These are phyloP conservation scores for Trametes gibbosa DNA, from an alignment of 768 basidiomycete genomes.

Conservation along the genomic window DNA sequence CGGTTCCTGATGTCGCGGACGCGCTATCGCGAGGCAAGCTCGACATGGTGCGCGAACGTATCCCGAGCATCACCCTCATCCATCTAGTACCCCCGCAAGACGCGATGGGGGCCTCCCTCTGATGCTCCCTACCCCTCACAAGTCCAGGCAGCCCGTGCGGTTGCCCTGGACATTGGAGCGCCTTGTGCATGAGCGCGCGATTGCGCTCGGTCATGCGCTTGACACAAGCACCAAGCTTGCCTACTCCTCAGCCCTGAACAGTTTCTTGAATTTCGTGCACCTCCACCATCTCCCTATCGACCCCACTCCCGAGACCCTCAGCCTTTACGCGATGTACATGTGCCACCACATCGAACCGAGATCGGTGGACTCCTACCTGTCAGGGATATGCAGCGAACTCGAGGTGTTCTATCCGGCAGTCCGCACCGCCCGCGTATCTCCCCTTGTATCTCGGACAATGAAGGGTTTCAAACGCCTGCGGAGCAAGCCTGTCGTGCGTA, in stretches of 20 bases:
- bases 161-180: slow-evolving; percentile 35
- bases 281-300: background rate
- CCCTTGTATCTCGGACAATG: background rate
- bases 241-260: slow-evolving; percentile 37
- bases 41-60: background rate
- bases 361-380: background rate
- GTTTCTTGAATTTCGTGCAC: slow-evolving; percentile 36
- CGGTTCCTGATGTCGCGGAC: background rate
- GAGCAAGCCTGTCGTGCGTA: background rate
- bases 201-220: slow-evolving; percentile 19
- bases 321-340: background rate
- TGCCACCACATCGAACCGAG: background rate
- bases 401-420: background rate
- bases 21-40: background rate
- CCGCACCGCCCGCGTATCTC: slow-evolving; percentile 4
- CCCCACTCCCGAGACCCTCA: background rate
- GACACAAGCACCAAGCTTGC: slow-evolving; percentile 21
- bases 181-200: slow-evolving; percentile 31
- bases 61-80: background rate
- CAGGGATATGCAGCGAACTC: background rate
- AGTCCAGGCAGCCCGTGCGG: slow-evolving; percentile 32
- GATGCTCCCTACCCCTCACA: slow-evolving; percentile 14
- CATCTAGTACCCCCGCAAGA: slow-evolving; percentile 21
- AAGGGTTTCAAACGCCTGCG: background rate
- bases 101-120: slow-evolving; percentile 23